These are phyloP conservation scores for Noccaea caerulescens DNA, from an alignment of 345 rosid genomes.

Conservation along the genomic window DNA sequence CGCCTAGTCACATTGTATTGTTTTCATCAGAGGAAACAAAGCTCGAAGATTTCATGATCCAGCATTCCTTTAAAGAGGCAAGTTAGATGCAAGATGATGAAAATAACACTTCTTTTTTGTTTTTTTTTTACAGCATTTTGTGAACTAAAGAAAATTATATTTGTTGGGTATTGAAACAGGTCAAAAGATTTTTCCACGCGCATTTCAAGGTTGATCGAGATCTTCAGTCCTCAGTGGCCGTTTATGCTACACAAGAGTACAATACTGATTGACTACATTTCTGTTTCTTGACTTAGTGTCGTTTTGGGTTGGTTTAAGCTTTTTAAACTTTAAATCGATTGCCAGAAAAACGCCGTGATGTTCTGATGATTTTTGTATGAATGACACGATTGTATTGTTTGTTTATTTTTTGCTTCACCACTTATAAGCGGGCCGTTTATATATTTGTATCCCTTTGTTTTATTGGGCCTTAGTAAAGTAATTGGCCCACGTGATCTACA, in stretches of 20 bases:
- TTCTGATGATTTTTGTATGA: constrained; percentile 9
- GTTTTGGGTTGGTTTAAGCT: constrained; percentile 9
- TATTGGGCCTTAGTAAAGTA: constrained; percentile 1
- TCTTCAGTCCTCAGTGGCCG: constrained; percentile 79
- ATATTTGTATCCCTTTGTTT: background rate
- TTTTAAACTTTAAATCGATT: background rate
- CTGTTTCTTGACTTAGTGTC: background rate
- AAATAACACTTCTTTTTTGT: constrained; percentile 1
- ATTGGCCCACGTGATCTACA: constrained; percentile 6
- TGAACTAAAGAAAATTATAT: no score
- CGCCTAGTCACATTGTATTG: constrained; percentile 72
- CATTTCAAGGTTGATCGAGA: constrained; percentile 91
- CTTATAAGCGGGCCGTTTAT: background rate
- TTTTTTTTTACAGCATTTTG: background rate
- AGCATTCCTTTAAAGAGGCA: constrained; percentile 78
- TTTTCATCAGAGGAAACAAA: constrained; percentile 71
- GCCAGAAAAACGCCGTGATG: constrained; percentile 15
- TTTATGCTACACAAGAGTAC: constrained; percentile 45
- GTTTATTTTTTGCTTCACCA: no score
- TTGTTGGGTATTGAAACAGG: constrained; percentile 45
- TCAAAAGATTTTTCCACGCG: constrained; percentile 79
- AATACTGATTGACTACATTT: background rate
- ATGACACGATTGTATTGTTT: background rate
- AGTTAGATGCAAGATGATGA: constrained; percentile 17
- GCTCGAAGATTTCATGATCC: constrained; percentile 57